Percentiles rank a stretch among this genome's conserved stretches.
These are phyloP conservation scores for Septoria petroselini DNA, from an alignment of 2,329 filamentous ascomycete genomes.

Conservation along the genomic window DNA sequence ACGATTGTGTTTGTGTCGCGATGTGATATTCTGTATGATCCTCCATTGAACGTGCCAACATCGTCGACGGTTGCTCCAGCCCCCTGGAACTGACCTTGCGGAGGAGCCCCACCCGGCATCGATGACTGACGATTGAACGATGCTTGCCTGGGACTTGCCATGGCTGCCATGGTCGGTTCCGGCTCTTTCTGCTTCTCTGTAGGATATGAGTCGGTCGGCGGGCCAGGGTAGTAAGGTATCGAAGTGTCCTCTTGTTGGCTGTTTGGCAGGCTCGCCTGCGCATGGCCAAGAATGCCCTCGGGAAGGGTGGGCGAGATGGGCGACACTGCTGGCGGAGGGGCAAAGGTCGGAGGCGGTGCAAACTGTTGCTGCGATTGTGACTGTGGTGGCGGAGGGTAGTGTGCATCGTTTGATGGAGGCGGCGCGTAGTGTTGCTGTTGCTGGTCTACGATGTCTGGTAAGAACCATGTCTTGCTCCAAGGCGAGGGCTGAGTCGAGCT, in stretches of 20 bases:
- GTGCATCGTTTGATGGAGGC: conserved; percentile 18
- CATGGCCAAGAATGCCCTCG: conserved; percentile 29
- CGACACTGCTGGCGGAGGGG: conserved; percentile 28
- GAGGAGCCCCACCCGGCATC: conserved; percentile 42
- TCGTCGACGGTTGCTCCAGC: conserved; percentile 66
- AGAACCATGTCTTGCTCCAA: neutral
- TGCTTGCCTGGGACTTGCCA: conserved; percentile 32
- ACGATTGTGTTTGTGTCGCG: conserved; percentile 85
- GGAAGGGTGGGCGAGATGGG: conserved; percentile 37
- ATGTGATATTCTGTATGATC: conserved; percentile 89
- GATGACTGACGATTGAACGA: conserved; percentile 30
- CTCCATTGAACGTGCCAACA: conserved; percentile 94
- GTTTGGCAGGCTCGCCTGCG: conserved; percentile 20
- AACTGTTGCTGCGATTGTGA: conserved; percentile 28
- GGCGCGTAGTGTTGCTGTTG: conserved; percentile 8
- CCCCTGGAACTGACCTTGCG: conserved; percentile 60
- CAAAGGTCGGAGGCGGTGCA: conserved; percentile 32
- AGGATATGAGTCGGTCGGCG: conserved; percentile 37
- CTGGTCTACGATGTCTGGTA: neutral
- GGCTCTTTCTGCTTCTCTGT: conserved; percentile 35
- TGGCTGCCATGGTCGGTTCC: conserved; percentile 25
- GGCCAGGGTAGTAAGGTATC: conserved; percentile 39
- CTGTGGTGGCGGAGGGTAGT: conserved; percentile 32
- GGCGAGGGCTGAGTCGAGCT: neutral
- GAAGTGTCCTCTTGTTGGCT: conserved; percentile 29